Percentiles rank a stretch among this genome's conserved stretches.
These are phyloP conservation scores for Citrus medica DNA, from an alignment of 345 rosid genomes.

Conservation along the genomic window DNA sequence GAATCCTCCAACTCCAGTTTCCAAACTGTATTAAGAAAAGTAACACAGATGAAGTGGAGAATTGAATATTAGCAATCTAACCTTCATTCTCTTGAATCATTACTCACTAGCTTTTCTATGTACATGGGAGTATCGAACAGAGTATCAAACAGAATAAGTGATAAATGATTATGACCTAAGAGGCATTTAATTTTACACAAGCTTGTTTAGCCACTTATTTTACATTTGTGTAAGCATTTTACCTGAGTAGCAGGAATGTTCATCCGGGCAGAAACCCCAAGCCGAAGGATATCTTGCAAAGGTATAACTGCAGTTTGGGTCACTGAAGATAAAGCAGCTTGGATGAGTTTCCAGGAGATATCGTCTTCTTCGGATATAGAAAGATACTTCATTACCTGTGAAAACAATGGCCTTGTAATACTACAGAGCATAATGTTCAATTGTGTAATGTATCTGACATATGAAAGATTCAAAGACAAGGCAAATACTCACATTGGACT, in stretches of 20 bases:
- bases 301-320: constrained; percentile 79
- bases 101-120: not conserved
- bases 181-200: not conserved
- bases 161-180: not conserved
- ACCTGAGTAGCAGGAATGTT: constrained; percentile 91
- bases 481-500: constrained; percentile 52
- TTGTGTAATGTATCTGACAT: not conserved
- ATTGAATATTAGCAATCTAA: not conserved
- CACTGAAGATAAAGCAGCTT: constrained; percentile 61
- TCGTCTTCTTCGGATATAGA: constrained; percentile 48
- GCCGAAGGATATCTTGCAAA: constrained; percentile 86
- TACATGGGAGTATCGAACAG: too few relatives aligned
- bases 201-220: not conserved
- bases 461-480: not conserved
- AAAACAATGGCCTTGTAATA: not conserved
- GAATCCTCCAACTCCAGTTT: constrained; percentile 95
- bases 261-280: constrained; percentile 84
- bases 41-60: not conserved
- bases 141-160: not conserved
- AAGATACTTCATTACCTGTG: constrained; percentile 67
- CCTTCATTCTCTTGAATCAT: not conserved
- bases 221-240: not conserved
- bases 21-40: constrained; percentile 45
- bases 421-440: not conserved
- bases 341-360: constrained; percentile 64